Conservation (phyloP, 768 basidiomycete species). For the Lactarius akahatsu region DNA sequence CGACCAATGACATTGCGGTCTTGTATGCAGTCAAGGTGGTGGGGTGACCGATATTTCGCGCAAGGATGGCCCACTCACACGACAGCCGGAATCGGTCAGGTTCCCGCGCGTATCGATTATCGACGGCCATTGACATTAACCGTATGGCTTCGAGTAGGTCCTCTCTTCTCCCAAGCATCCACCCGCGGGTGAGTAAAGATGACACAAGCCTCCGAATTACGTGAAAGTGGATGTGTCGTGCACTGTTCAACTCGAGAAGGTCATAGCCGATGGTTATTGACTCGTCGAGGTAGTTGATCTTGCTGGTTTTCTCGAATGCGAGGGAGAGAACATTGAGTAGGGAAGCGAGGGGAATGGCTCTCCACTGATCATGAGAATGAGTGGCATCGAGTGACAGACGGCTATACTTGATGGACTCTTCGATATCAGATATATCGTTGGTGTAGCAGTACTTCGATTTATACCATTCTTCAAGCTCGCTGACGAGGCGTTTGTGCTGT, state of each 20-base stretch:
- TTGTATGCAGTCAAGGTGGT: background rate
- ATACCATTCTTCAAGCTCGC: too few relatives aligned
- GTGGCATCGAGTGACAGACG: too few relatives aligned
- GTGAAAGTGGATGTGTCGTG: rapidly evolving
- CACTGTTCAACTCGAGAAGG: background rate
- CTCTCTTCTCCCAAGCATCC: background rate
- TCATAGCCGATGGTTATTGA: background rate
- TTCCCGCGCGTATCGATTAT: background rate
- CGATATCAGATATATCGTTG: too few relatives aligned
- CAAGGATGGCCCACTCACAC: background rate
- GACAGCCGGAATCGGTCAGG: background rate
- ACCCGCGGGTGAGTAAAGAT: background rate
- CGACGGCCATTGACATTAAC: background rate
- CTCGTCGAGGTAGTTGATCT: background rate
- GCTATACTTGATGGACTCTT: too few relatives aligned
- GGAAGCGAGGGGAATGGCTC: too few relatives aligned
- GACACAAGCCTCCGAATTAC: background rate
- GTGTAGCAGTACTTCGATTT: too few relatives aligned
- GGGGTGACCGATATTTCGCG: background rate
- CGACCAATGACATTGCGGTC: background rate
- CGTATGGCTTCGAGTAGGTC: background rate
- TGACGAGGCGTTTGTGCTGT: too few relatives aligned
- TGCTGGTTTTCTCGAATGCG: background rate
- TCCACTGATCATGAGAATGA: too few relatives aligned
- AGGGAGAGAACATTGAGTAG: background rate